Conservation (phyloP, 768 basidiomycete species). For the Candolleomyces efflorescens region DNA sequence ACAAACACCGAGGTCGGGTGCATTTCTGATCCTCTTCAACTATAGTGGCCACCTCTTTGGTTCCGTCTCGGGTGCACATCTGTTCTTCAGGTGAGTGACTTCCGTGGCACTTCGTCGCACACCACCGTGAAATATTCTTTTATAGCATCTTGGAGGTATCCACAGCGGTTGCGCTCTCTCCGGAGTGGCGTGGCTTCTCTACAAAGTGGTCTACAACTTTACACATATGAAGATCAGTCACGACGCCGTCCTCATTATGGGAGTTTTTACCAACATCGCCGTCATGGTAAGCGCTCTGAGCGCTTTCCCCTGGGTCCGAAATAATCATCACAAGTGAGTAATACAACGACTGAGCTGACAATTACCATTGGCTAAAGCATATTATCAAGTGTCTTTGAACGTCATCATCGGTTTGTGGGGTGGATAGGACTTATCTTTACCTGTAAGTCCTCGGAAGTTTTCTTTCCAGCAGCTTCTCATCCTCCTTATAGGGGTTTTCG, state of each 20-base stretch:
- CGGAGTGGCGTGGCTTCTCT: constrained; percentile 65
- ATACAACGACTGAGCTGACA: neutral
- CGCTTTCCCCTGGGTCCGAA: constrained; percentile 77
- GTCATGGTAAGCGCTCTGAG: constrained; percentile 58
- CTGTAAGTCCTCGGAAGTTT: constrained; percentile 25
- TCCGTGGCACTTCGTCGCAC: neutral
- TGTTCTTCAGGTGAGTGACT: constrained; percentile 50
- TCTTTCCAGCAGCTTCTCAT: neutral
- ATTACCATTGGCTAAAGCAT: neutral
- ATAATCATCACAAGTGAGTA: constrained; percentile 73
- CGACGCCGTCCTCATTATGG: constrained; percentile 55
- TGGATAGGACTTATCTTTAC: constrained; percentile 59
- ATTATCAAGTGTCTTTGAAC: constrained; percentile 63
- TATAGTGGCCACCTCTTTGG: constrained; percentile 76
- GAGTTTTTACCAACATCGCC: constrained; percentile 52
- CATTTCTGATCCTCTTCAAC: constrained; percentile 8
- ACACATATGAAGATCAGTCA: constrained; percentile 43
- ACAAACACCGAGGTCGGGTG: neutral
- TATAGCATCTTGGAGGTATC: constrained; percentile 73
- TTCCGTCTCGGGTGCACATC: constrained; percentile 72
- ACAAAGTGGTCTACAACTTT: constrained; percentile 57
- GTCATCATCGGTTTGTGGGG: constrained; percentile 75
- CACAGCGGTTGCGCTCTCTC: constrained; percentile 74
- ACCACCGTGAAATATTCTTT: constrained; percentile 8
- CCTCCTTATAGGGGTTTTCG: constrained; percentile 49